Evolutionary conservation across 2,329 filamentous ascomycete genomes (phyloP), one percentile per base, ranked within the genome.

Genomic region (Aspergillus luchuensis): DNA sequence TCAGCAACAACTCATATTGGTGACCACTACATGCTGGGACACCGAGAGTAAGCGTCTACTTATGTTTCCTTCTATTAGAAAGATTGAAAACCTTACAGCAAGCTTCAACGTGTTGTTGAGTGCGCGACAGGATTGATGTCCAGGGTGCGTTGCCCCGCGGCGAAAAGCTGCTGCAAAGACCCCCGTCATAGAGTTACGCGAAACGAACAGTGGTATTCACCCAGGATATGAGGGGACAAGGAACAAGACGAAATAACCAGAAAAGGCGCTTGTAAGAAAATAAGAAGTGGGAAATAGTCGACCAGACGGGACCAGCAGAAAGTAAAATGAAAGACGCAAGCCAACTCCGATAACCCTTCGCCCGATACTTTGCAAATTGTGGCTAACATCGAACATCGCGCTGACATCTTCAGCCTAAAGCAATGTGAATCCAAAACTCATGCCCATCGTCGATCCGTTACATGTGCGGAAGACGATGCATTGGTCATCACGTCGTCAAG

Each of bases 401-500:
- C 45, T 38, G 53, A 50, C 38, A 57, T 55, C 49, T 17, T 41
- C 45, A 33, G 57, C 30, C 38, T 28, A 68, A 67, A 61, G 63
- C 65, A 66, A 58, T 65, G 64, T 65, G 36, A 71, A 67, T 68
- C n/a, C 52, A 55, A 28, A 55, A 28, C 38, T 33, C 41, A 47
- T 56, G 53, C 41, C 53, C 43, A 13, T 21, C 39, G 28, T 45
- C 52, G 52, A 55, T 19, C 23, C 52, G 38, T 67, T 67, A 62
- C 57, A 62, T 56, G 41, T 36, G 39, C 10, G 53, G 10, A 47
- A 36, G 53, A 67, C 63, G 63, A 67, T 67, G 67, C 69, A 58
- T 66, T 60, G 28, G 47, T 76, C 73, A 58, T 76, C 66, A 73
- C 69, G 65, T 75, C 74, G 70, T 76, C 65, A 45, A 74, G 62